Conservation (phyloP, 2,329 filamentous ascomycete genomes). For the Sporothrix dimorphospora region DNA sequence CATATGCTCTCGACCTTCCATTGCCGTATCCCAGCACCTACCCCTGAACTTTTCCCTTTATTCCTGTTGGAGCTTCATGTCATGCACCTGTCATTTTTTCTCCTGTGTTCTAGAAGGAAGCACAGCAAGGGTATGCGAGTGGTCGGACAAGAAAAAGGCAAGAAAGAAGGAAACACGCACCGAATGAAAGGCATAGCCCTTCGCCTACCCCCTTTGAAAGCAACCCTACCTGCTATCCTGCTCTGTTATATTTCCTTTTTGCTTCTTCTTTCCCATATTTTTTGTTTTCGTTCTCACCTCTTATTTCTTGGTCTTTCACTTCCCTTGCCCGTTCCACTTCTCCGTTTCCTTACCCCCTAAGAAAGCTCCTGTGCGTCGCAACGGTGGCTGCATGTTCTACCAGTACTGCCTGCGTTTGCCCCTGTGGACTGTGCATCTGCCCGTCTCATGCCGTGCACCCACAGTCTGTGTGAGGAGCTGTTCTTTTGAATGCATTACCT, state of each 20-base stretch:
- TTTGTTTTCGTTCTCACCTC: background rate
- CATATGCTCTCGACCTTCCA: background rate
- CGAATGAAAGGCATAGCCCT: background rate
- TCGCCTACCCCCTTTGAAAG: background rate
- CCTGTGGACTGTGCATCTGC: constrained; percentile 18
- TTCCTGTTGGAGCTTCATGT: background rate
- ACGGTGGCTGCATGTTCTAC: background rate
- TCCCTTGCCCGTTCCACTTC: background rate
- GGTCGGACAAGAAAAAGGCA: background rate
- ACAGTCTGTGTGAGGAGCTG: background rate
- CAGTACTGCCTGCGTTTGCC: constrained; percentile 8
- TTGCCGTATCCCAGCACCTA: background rate
- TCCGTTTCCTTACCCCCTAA: background rate
- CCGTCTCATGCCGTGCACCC: constrained; percentile 19
- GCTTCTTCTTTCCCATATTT: background rate
- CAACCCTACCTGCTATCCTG: background rate
- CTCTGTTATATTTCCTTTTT: background rate
- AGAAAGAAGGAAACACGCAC: background rate
- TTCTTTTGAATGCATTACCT: constrained; percentile 37
- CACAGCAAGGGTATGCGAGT: constrained; percentile 10
- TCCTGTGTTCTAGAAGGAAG: constrained; percentile 17
- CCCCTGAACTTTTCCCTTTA: background rate
- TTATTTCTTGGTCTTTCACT: background rate
- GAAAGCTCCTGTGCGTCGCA: background rate
- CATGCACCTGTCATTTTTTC: constrained; percentile 4